Evolutionary conservation across 148 eudicot genomes (phyloP), one percentile per base, ranked within the genome.

Genomic region (Vaccinium vitisidaea): DNA sequence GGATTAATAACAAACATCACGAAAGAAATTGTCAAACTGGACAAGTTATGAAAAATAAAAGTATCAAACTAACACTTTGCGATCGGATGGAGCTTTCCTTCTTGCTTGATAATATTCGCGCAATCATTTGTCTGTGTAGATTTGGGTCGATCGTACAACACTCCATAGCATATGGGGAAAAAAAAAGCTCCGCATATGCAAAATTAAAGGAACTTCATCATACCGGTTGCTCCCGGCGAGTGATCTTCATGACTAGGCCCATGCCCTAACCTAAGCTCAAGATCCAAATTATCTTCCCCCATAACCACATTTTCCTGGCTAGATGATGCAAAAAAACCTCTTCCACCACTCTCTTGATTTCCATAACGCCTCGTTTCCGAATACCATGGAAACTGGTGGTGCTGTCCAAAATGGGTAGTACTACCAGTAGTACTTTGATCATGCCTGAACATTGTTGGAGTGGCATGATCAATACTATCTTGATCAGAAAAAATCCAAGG

Each of bases 221-320:
- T 81, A 49, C 81, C 84, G 52, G 56, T 46, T 43, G n/a, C 23
- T 19, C 58, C 49, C 7, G 52, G 19, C 18, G 84, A 56, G 1
- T 80, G 39, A 53, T 76, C 43, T 30, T 36, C 39, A 36, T 27
- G 79, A 12, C 21, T 21, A 16, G 82, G 82, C 54, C 61, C 82
- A 16, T 86, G 77, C 19, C 87, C 87, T 73, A 86, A 75, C 82
- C 87, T 82, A 77, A 86, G 87, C 87, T 86, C 84, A 65, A 86
- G 87, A 71, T 86, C 87, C 71, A 86, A 52, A 30, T 13, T 13
- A 27, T 27, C 18, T 27, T 69, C 74, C 67, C 56, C 78, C 8
- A 23, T n/a, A 30, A n/a, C 77, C 39, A n/a, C 32, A 25, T 8
- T 18, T 50, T 71, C 77, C 53, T 23, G 39, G 39, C 83, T 43